Base-by-base conservation (phyloP, 805 yeast genomes). In the Kockiozyma suomiensis region DNA sequence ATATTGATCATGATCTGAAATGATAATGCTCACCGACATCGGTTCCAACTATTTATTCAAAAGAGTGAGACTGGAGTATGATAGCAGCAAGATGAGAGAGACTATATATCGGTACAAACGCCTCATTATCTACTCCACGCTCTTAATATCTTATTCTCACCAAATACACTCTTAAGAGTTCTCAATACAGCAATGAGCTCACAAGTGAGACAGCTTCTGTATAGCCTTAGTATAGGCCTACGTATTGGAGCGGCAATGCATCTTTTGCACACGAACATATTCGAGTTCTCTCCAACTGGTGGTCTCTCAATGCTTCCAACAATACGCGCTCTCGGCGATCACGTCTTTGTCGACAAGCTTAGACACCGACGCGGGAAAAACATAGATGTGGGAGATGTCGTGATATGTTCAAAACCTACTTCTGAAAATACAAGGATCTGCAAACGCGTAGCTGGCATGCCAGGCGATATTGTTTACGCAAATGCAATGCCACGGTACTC, bases 251-350 rank as follows among this genome's bases (percentile, higher is more conserved):
- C 77, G 60, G 66, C 69, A 8, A 69, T 73, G 13, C 97, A 92
- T 73, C 76, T 91, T 10, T 70, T 86, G 7, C 88, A 83, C 64
- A 83, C 83, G 41, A 81, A 85, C 69, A 74, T 86, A 17, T 86
- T 84, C 70, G 96, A 89, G 70, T 83, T 86, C 71, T 82, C 91
- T 6, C 90, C 85, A 68, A 90, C 98, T 0, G 78, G 85, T 64
- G 99, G 99, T 1, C 97, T 91, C 70, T 88, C 96, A 28, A 94
- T 94, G 99, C 79, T 94, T 41, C 97, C 98, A 0, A 91, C 98
- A 0, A 74, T 94, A 23, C 85, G 86, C 54, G 82, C 86, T 8
- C 75, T 81, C 23, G 82, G 86, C 52, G 97, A 93, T 72, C 90
- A 81, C 71, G 96, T 90, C 13, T 88, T 88, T 66, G 88, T 89